phyloP scores from a whole-genome alignment of 306 rosid species.

The Hylodesmum podocarpum region DNA sequence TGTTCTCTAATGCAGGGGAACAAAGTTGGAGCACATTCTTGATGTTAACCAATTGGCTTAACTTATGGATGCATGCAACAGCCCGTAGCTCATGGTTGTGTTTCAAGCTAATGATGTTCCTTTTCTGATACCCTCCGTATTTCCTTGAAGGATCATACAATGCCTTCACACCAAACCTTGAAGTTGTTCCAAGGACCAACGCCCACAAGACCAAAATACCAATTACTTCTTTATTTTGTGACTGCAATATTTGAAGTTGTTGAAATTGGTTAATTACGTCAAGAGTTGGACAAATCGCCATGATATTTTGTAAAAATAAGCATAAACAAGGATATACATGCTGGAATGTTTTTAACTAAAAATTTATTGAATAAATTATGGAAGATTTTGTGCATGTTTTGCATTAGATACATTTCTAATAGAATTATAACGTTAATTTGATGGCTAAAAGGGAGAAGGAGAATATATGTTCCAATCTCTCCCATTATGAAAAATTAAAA shows the following conservation, averaged over 20 bases:
- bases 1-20: slow-evolving; percentile 21
- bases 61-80: slow-evolving; percentile 43
- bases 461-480: too few species aligned
- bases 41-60: slow-evolving; percentile 13
- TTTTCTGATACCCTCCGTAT: slow-evolving; percentile 41
- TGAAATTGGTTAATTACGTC: not conserved
- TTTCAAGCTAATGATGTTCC: slow-evolving; percentile 37
- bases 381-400: too few species aligned
- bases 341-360: too few species aligned
- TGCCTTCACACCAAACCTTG: slow-evolving; percentile 29
- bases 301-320: too few species aligned
- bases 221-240: not conserved
- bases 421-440: too few species aligned
- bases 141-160: slow-evolving; percentile 49
- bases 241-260: slow-evolving; percentile 19
- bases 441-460: too few species aligned
- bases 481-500: too few species aligned
- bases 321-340: too few species aligned
- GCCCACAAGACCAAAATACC: slow-evolving; percentile 6
- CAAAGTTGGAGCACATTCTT: slow-evolving; percentile 36
- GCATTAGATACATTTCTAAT: too few species aligned
- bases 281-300: not conserved
- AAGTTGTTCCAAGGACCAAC: slow-evolving; percentile 14
- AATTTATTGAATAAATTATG: not conserved
- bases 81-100: slow-evolving; percentile 31